Evolutionary conservation across 2,329 filamentous ascomycete genomes (phyloP).

Genomic region (Fusarium pseudonygamai): DNA sequence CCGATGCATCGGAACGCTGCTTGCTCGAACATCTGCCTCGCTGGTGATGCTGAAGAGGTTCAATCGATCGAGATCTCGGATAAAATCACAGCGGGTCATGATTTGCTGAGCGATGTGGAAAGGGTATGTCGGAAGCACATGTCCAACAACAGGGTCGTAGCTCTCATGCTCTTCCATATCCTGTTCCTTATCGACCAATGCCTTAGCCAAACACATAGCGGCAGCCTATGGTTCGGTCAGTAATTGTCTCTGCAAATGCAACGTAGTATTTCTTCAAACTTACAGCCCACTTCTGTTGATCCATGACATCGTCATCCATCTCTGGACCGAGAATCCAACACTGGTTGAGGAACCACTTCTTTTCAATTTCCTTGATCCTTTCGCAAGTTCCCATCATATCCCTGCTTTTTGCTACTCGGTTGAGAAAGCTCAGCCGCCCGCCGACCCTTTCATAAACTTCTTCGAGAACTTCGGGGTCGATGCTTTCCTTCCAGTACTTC

Average conservation of each 20-base stretch:
- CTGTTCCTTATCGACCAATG: slow-evolving; percentile 84
- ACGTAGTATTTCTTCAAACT: slow-evolving; percentile 47
- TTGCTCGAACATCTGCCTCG: slow-evolving; percentile 85
- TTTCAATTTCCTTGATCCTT: slow-evolving; percentile 74
- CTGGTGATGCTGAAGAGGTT: slow-evolving; percentile 97
- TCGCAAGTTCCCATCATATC: slow-evolving; percentile 85
- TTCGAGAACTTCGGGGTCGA: slow-evolving; percentile 67
- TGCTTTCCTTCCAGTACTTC: slow-evolving; percentile 75
- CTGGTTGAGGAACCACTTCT: slow-evolving; percentile 80
- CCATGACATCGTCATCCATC: slow-evolving; percentile 98
- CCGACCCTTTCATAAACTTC: slow-evolving; percentile 88
- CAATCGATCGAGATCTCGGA: slow-evolving; percentile 88
- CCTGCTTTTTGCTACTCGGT: slow-evolving; percentile 84
- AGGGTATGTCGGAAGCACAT: slow-evolving; percentile 81
- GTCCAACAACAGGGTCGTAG: slow-evolving; percentile 73
- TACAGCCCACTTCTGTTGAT: slow-evolving; percentile 95
- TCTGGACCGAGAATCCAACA: slow-evolving; percentile 77
- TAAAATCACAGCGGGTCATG: slow-evolving; percentile 96
- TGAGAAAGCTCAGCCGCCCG: slow-evolving; percentile 87
- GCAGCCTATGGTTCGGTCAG: slow-evolving; percentile 67
- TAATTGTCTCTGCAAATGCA: neutral
- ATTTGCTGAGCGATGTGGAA: slow-evolving; percentile 87
- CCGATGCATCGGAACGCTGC: slow-evolving; percentile 94
- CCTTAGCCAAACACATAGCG: slow-evolving; percentile 91
- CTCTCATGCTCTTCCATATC: slow-evolving; percentile 63